These are phyloP conservation scores for Trypanosoma vivax DNA, from an alignment of 208 protist species.

Conservation along the genomic window DNA sequence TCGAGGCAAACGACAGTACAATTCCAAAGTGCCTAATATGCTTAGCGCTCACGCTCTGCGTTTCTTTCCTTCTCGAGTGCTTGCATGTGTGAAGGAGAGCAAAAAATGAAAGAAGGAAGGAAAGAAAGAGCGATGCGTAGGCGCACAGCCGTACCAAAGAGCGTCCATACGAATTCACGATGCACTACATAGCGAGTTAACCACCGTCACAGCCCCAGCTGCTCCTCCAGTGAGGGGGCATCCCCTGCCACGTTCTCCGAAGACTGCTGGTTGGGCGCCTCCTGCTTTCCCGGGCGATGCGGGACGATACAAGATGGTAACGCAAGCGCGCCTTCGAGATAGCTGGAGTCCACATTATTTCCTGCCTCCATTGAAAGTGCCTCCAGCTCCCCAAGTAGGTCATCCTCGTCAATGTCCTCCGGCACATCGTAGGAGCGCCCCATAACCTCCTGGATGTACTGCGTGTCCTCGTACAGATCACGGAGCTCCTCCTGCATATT, in stretches of 20 bases:
- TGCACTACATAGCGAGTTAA: neutral
- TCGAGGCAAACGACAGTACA: no score
- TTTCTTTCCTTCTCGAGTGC: no score
- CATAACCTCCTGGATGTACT: slow-evolving; percentile 92
- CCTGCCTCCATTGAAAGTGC: slow-evolving; percentile 83
- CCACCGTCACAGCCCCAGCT: slow-evolving; percentile 68
- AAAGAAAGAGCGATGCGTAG: no score
- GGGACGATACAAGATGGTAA: slow-evolving; percentile 56
- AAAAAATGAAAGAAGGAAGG: no score
- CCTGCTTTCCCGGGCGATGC: slow-evolving; percentile 29
- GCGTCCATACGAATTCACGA: neutral
- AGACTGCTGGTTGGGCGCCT: slow-evolving; percentile 11
- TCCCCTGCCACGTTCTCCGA: slow-evolving; percentile 40
- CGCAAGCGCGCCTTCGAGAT: slow-evolving; percentile 76
- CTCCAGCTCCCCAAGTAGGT: slow-evolving; percentile 86
- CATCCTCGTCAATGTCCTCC: slow-evolving; percentile 91
- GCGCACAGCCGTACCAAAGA: no score
- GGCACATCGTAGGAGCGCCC: slow-evolving; percentile 85
- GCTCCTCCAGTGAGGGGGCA: slow-evolving; percentile 79
- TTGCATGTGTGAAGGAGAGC: no score
- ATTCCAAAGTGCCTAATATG: no score
- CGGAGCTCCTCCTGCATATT: slow-evolving; percentile 86
- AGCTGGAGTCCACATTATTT: slow-evolving; percentile 66
- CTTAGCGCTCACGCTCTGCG: no score
- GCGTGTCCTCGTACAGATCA: slow-evolving; percentile 86